These are phyloP conservation scores for Clathrus columnatus DNA, from an alignment of 768 basidiomycete species.

Conservation along the genomic window DNA sequence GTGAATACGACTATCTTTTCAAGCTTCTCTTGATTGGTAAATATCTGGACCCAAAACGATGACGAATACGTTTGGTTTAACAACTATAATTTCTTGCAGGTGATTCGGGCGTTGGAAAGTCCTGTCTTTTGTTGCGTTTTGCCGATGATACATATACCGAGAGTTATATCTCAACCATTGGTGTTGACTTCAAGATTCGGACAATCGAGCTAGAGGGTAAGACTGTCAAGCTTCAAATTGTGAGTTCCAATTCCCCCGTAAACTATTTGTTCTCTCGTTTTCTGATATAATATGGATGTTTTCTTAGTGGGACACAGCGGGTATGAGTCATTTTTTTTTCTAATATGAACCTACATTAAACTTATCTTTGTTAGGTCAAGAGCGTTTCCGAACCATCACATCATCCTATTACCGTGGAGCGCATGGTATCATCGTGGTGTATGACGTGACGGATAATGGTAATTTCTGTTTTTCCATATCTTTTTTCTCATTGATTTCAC, in stretches of 20 bases:
- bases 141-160: conserved; percentile 97
- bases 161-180: conserved; percentile 95
- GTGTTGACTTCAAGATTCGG: conserved; percentile 98
- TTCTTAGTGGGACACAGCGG: conserved; percentile 93
- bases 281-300: neutral
- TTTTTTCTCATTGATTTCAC: conserved; percentile 7
- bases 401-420: conserved; percentile 99
- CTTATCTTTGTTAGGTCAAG: conserved; percentile 57
- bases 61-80: neutral
- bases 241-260: conserved; percentile 34
- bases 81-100: conserved; percentile 19
- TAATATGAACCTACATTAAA: neutral
- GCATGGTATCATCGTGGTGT: conserved; percentile 98
- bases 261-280: neutral
- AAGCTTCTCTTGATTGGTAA: conserved; percentile 81
- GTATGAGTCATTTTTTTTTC: conserved; percentile 29
- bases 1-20: conserved; percentile 94
- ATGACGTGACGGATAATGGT: conserved; percentile 95
- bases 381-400: conserved; percentile 97
- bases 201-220: conserved; percentile 98
- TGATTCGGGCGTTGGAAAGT: conserved; percentile 96
- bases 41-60: neutral
- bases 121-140: conserved; percentile 84
- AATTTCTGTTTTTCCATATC: conserved; percentile 13
- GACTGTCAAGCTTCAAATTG: conserved; percentile 97